Base-by-base conservation (phyloP, 2,329 filamentous ascomycete genomes). In the Xylaria sp. region DNA sequence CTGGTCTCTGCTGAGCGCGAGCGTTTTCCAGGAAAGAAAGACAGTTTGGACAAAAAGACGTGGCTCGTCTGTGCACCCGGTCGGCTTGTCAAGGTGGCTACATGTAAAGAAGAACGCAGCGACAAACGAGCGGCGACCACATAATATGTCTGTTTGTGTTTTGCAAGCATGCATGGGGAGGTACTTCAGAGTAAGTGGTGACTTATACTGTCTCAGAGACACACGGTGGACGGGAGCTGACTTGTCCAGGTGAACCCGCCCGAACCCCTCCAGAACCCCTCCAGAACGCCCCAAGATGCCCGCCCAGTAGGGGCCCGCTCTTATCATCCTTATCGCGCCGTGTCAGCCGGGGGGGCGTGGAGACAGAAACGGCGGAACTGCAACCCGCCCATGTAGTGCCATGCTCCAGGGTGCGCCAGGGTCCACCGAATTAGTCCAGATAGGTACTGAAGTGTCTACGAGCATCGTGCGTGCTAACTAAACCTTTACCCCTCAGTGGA, bases 241-340 rank as follows among this genome's bases (percentile, higher is more conserved):
- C 73, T 70, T 75, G 74, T 65, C 70, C 74, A 75, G 74, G 73
- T 75, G 74, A 74, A 66, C 68, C 51, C 70, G 42, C 33, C 42
- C 22, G 22, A 54, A n/a, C 49, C 20, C 53, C 45, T 20, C 36
- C 49, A 50, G 5, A n/a, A 51, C 67, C 69, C 57, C 70, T 45
- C 47, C 44, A 45, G 25, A 56, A 27, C 44, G 20, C 49, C 51
- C 27, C 33, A 38, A 54, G 1, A n/a, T 31, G 3, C 20, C 55
- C 54, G 39, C 15, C 33, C 60, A 36, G 36, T 17, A 44, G 15
- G 39, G 39, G 15, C 15, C 13, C 13, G 53, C 54, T 56, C 64
- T 69, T 64, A 64, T 66, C 61, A 47, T 42, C 10, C 58, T 64
- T 65, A 66, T 65, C 66, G 61, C 49, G 50, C 55, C 39, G 56